These are phyloP conservation scores for Stephania cephalantha DNA, from an alignment of 164 flowering plant genomes.

Conservation along the genomic window DNA sequence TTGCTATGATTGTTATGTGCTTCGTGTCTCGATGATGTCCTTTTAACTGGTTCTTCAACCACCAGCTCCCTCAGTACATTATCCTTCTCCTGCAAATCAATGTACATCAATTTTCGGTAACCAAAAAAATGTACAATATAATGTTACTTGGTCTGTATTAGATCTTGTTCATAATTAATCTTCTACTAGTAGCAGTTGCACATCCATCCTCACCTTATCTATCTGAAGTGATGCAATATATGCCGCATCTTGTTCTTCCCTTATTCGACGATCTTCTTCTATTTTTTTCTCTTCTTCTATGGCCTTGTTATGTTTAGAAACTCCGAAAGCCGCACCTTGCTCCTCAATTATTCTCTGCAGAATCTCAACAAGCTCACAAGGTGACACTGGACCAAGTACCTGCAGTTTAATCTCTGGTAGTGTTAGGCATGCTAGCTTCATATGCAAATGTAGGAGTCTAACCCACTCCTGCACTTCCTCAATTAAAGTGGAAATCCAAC, in stretches of 20 bases:
- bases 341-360: slow-evolving; percentile 62
- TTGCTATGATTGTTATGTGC: slow-evolving; percentile 16
- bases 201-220: slow-evolving; percentile 44
- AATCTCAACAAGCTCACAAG: slow-evolving; percentile 57
- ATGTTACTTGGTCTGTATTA: no score
- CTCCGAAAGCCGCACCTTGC: slow-evolving; percentile 53
- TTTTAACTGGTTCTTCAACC: slow-evolving; percentile 14
- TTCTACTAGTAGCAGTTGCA: no score
- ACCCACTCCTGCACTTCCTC: no score
- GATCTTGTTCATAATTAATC: no score
- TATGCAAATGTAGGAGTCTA: no score
- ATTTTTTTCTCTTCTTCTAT: slow-evolving; percentile 31
- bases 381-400: slow-evolving; percentile 74
- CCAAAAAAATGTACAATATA: no score
- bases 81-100: slow-evolving; percentile 36
- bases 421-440: no score
- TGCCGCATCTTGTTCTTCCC: slow-evolving; percentile 72
- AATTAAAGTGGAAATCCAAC: no score
- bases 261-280: slow-evolving; percentile 38
- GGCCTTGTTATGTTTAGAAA: slow-evolving; percentile 7
- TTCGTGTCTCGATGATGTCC: slow-evolving; percentile 9
- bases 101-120: no score
- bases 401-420: slow-evolving; percentile 7
- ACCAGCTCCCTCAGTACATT: slow-evolving; percentile 11
- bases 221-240: slow-evolving; percentile 48